These are phyloP conservation scores for Cerioporus squamosus DNA, from an alignment of 1,284 basidiomycete genomes.

Conservation along the genomic window DNA sequence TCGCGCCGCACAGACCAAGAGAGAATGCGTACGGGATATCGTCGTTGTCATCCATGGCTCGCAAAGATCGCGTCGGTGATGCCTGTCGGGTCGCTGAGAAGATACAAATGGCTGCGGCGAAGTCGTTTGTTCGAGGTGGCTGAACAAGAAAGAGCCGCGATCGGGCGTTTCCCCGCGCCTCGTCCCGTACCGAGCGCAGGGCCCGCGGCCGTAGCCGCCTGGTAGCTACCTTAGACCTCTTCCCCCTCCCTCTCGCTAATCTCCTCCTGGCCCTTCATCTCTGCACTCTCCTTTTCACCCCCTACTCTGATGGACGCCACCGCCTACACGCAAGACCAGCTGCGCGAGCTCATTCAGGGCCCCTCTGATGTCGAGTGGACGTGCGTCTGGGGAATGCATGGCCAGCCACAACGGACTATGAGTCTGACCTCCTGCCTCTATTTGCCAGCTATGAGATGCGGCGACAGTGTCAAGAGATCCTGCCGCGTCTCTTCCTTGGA, in stretches of 20 bases:
- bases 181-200: neutral
- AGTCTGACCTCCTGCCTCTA: neutral
- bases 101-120: too few relatives aligned
- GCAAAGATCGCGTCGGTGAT: neutral
- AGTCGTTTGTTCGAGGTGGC: too few relatives aligned
- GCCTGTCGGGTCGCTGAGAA: neutral
- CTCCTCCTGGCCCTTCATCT: neutral
- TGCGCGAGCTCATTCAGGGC: slow-evolving; percentile 71
- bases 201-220: slow-evolving; percentile 3
- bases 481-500: slow-evolving; percentile 84
- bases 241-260: neutral
- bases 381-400: slow-evolving; percentile 38
- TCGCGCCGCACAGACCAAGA: slow-evolving; percentile 2
- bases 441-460: slow-evolving; percentile 90
- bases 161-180: too few relatives aligned
- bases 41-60: slow-evolving; percentile 24
- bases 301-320: slow-evolving; percentile 6
- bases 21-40: slow-evolving; percentile 33
- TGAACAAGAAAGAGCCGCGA: too few relatives aligned
- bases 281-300: neutral
- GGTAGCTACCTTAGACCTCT: slow-evolving; percentile 8
- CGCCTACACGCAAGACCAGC: slow-evolving; percentile 48
- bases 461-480: slow-evolving; percentile 89
- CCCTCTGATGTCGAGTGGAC: slow-evolving; percentile 81
- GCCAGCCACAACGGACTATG: slow-evolving; percentile 1